Base-by-base conservation (phyloP, 495 filamentous ascomycete genomes). In the Penicillium tannophilum region DNA sequence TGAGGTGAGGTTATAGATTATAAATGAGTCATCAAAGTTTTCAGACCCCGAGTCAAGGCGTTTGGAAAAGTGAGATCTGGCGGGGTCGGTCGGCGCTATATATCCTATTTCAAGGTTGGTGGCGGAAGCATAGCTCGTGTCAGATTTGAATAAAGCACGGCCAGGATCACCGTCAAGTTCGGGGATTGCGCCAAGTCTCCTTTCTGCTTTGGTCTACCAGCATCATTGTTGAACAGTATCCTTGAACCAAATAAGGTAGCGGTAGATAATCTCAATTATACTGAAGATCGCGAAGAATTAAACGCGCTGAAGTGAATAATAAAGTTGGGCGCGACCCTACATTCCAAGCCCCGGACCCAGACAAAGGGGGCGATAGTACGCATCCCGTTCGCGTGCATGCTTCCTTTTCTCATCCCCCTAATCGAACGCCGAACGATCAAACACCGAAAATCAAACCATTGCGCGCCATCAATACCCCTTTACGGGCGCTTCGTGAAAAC, bases 401-500 rank as follows among this genome's bases (percentile, higher is more conserved):
- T 14, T 36, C 33, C 33, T 7, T 12, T 11, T 12, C 33, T 12
- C 33, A 12, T 12, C 9, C 10, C 20, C 20, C 20, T 1, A 23
- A 23, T 23, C 20, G 20, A 23, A 23, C 20, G 20, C 20, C 20
- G 20, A 23, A 23, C 12, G 3, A 36, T 44, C 45, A 47, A 30
- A 33, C 42, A 41, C 6, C 20, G 24, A 30, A 44, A 31, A 49
- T 17, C 12, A 36, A 14, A 36, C 31, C 11, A 33, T 12, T 39
- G 35, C 35, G 1, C 12, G 14, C 39, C 16, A 41, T 36, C 9
- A 41, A n/a, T 41, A 17, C 30, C 33, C 20, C 24, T 50, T 57
- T 63, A 62, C 48, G 49, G 17, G 43, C 77, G 63, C 36, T 75
- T 75, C 31, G 71, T 73, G 55, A 90, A 91, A 0, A 85, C 82